Percentiles rank a stretch among this genome's conserved stretches.
Evolutionary conservation across 371 early-diverging fungal species (phyloP).

Genomic region (Saksenaea oblongispora): DNA sequence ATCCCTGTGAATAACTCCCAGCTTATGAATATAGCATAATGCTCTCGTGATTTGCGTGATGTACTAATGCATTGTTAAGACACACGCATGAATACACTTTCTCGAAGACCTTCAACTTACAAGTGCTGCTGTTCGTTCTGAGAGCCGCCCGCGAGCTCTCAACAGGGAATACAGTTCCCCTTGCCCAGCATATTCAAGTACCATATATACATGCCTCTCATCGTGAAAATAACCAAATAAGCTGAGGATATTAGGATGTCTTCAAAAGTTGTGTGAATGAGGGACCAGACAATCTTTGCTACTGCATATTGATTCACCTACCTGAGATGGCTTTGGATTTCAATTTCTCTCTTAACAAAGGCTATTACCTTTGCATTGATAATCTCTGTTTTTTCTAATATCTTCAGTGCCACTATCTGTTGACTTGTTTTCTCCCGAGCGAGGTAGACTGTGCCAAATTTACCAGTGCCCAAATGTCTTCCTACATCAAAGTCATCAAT

Average conservation of each 20-base stretch:
- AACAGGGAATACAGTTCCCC: slow-evolving; percentile 93
- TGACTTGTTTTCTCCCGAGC: slow-evolving; percentile 87
- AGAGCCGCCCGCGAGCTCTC: slow-evolving; percentile 64
- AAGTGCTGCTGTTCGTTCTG: slow-evolving; percentile 78
- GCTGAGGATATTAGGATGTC: slow-evolving; percentile 93
- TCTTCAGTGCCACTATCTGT: slow-evolving; percentile 94
- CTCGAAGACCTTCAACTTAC: slow-evolving; percentile 35
- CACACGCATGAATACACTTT: not conserved
- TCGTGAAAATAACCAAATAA: slow-evolving; percentile 99
- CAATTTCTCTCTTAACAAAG: slow-evolving; percentile 84
- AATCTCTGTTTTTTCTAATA: slow-evolving; percentile 87
- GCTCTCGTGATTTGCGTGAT: slow-evolving; percentile 89
- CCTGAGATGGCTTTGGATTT: slow-evolving; percentile 95
- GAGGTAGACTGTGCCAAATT: slow-evolving; percentile 96
- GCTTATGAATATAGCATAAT: slow-evolving; percentile 59
- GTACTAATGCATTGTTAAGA: slow-evolving; percentile 56
- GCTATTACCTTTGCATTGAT: slow-evolving; percentile 30
- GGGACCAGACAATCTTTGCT: not conserved
- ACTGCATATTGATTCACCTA: slow-evolving; percentile 24
- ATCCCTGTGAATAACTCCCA: slow-evolving; percentile 74
- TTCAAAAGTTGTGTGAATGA: slow-evolving; percentile 13
- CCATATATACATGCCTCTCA: slow-evolving; percentile 86
- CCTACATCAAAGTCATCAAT: slow-evolving; percentile 96
- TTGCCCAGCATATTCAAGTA: slow-evolving; percentile 95
- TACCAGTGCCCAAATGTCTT: slow-evolving; percentile 90